phyloP scores from a whole-genome alignment of 2,329 filamentous ascomycete species.

The Phyllachora maydis region DNA sequence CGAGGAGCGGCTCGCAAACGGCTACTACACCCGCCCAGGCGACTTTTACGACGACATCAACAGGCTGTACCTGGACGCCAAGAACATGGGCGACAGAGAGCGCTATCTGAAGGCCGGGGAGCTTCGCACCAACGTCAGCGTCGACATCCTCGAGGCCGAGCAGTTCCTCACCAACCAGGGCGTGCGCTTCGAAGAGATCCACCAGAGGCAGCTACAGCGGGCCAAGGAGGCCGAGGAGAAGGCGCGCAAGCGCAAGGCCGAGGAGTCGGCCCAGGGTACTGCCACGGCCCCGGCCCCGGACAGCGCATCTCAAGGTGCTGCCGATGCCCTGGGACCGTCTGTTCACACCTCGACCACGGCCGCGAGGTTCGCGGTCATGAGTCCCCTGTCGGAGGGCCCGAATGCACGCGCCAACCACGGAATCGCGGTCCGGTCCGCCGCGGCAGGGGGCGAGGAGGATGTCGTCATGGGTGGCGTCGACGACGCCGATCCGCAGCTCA shows the following conservation, averaged over 20 bases:
- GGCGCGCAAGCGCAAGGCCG: constrained; percentile 38
- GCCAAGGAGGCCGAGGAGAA: constrained; percentile 37
- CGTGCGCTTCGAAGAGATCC: constrained; percentile 66
- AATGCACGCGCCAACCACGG: constrained; percentile 19
- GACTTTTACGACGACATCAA: constrained; percentile 84
- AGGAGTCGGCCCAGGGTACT: too few species aligned
- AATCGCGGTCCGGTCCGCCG: constrained; percentile 33
- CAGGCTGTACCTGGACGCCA: constrained; percentile 66
- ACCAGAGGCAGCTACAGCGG: constrained; percentile 49
- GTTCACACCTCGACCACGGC: constrained; percentile 22
- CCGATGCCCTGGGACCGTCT: constrained; percentile 24
- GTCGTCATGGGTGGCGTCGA: constrained; percentile 39
- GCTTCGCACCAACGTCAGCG: constrained; percentile 79
- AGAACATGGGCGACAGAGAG: constrained; percentile 63
- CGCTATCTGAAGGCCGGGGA: constrained; percentile 76
- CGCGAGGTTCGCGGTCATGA: constrained; percentile 33
- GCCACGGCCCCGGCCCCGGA: too few species aligned
- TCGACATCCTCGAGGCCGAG: constrained; percentile 68
- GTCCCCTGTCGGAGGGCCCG: constrained; percentile 38
- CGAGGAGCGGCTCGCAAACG: constrained; percentile 89
- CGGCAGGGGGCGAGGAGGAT: constrained; percentile 30
- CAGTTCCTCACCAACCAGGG: constrained; percentile 28
- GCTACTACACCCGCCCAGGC: constrained; percentile 78
- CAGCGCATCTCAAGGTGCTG: constrained; percentile 31
- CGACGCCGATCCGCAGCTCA: too few species aligned